phyloP scores from a whole-genome alignment of 176 grass and related monocot genomes.

The Puccinellia tenuiflora region DNA sequence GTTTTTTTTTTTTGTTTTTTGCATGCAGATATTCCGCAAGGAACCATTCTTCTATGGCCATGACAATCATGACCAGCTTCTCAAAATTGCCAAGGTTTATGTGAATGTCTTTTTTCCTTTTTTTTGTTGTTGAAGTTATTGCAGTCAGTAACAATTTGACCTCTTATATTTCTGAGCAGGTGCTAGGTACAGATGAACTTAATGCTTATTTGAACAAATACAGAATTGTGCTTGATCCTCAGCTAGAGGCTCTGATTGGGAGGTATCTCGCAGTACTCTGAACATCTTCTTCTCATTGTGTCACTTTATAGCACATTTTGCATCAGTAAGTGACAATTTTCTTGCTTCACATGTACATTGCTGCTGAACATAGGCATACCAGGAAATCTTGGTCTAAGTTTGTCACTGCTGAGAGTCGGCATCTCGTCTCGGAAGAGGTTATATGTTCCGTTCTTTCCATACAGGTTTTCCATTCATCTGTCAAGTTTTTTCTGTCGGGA shows the following conservation, averaged over 20 bases:
- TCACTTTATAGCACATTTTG: background rate
- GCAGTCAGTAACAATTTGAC: background rate
- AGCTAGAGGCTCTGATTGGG: constrained; percentile 78
- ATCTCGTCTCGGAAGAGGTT: constrained; percentile 71
- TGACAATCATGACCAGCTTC: constrained; percentile 79
- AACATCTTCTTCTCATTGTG: background rate
- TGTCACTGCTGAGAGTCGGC: constrained; percentile 65
- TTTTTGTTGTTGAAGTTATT: background rate
- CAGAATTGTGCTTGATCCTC: constrained; percentile 66
- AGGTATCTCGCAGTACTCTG: constrained; percentile 36
- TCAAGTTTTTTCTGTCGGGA: background rate
- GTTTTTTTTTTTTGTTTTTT: constrained; percentile 19
- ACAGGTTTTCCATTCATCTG: background rate
- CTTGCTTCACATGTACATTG: background rate
- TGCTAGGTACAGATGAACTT: constrained; percentile 75
- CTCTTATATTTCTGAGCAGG: constrained; percentile 27
- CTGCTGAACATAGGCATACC: constrained; percentile 37
- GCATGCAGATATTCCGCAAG: constrained; percentile 66
- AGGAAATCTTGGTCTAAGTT: constrained; percentile 78
- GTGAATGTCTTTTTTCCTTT: background rate
- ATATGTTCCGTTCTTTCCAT: background rate
- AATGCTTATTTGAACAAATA: constrained; percentile 75
- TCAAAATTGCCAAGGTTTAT: constrained; percentile 75
- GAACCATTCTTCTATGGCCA: constrained; percentile 86
- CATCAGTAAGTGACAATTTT: background rate